phyloP scores from a whole-genome alignment of 1,139 yeast genomes.

The Pichiaceae sp. region DNA sequence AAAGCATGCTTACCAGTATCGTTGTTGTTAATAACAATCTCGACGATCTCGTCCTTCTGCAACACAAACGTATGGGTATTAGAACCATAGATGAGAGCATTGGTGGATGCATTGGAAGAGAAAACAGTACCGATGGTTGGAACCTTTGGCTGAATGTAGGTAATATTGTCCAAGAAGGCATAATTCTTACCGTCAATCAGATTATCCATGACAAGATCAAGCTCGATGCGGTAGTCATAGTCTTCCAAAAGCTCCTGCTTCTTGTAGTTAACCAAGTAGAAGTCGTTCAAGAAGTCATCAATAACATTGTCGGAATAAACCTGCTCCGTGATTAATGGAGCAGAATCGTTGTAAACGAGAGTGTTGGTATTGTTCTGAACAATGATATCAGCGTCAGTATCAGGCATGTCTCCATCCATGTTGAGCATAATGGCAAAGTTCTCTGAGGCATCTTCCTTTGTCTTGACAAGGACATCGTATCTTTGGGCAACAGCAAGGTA shows the following conservation, averaged over 20 bases:
- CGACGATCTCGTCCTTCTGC: slow-evolving; percentile 53
- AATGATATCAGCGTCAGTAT: slow-evolving; percentile 43
- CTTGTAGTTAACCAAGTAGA: slow-evolving; percentile 39
- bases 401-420: slow-evolving; percentile 61
- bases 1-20: slow-evolving; percentile 77
- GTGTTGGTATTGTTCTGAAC: slow-evolving; percentile 46
- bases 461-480: slow-evolving; percentile 49
- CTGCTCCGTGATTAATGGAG: slow-evolving; percentile 14
- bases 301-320: slow-evolving; percentile 15
- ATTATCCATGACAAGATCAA: slow-evolving; percentile 58
- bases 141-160: slow-evolving; percentile 55
- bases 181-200: slow-evolving; percentile 67
- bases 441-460: slow-evolving; percentile 36
- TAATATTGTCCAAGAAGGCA: slow-evolving; percentile 65
- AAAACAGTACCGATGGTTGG: slow-evolving; percentile 62
- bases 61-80: slow-evolving; percentile 58
- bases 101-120: slow-evolving; percentile 55
- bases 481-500: slow-evolving; percentile 70
- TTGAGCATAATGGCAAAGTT: slow-evolving; percentile 58
- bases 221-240: slow-evolving; percentile 50
- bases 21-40: slow-evolving; percentile 59
- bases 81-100: slow-evolving; percentile 61
- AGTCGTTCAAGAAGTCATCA: slow-evolving; percentile 42
- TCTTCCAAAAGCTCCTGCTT: slow-evolving; percentile 39
- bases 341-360: slow-evolving; percentile 37